Evolutionary conservation across 2,329 filamentous ascomycete species (phyloP).

Genomic region (Cladosporium colombiae): DNA sequence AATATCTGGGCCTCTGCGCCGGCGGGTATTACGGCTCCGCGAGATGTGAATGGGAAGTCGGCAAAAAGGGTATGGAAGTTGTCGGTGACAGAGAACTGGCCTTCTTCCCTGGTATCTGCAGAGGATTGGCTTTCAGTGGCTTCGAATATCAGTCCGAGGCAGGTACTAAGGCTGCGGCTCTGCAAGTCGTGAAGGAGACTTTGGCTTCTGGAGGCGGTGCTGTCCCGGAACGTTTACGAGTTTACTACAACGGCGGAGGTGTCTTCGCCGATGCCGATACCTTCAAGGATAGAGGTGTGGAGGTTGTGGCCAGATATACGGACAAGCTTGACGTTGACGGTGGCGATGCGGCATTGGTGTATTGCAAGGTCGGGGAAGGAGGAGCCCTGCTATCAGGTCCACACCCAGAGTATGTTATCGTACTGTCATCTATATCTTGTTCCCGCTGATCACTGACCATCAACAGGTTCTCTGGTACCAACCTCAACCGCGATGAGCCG

Average conservation of each 20-base stretch:
- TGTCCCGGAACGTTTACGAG: constrained; percentile 64
- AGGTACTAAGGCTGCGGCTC: constrained; percentile 71
- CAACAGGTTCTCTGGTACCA: constrained; percentile 75
- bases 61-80: constrained; percentile 78
- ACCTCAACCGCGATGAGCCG: constrained; percentile 66
- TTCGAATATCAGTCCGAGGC: constrained; percentile 89
- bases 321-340: constrained; percentile 75
- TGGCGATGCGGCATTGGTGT: constrained; percentile 78
- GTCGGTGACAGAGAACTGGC: constrained; percentile 79
- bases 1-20: constrained; percentile 89
- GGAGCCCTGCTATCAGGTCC: constrained; percentile 78
- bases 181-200: constrained; percentile 64
- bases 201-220: constrained; percentile 52
- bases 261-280: constrained; percentile 80
- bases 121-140: constrained; percentile 82
- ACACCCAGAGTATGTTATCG: constrained; percentile 76
- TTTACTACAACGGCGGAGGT: constrained; percentile 93
- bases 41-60: constrained; percentile 89
- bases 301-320: constrained; percentile 79
- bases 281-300: constrained; percentile 64
- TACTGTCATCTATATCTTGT: not conserved
- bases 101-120: constrained; percentile 85
- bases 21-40: constrained; percentile 86
- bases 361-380: constrained; percentile 80
- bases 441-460: constrained; percentile 1